Evolutionary conservation across 2,329 filamentous ascomycete species (phyloP), one percentile per base, ranked within the genome.

Genomic region (Amylocarpus encephaloides): DNA sequence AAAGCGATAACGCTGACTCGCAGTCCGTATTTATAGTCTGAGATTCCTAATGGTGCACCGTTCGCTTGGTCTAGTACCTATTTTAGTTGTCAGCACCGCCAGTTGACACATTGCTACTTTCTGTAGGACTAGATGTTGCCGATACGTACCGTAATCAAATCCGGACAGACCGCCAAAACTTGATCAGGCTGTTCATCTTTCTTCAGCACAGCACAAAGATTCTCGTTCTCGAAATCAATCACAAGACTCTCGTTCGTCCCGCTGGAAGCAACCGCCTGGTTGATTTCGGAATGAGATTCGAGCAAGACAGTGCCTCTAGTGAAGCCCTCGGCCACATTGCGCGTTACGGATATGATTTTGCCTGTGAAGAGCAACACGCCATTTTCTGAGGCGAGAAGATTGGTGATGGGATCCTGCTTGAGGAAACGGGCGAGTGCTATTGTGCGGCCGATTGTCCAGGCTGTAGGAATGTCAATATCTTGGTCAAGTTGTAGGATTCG

Each of bases 391-490:
- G 43, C 26, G n/a, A 65, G 57, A 11, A 65, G 58, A 9, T 53
- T 46, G 29, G 53, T 46, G 18, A 65, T 52, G 16, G 60, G 58
- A 33, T 64, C 59, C 26, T 50, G 43, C 48, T 64, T 64, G 7
- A 57, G 47, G 22, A 55, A 59, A 30, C 62, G 59, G 13, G 61
- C 57, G 34, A 69, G 67, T 11, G 73, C 76, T 22, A 84, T 79
- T 6, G 77, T 78, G 3, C 81, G 71, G 0, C 82, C 81, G 29
- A 85, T 83, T 33, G 67, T 62, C 72, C 72, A 75, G 32, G 62
- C 62, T 62, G n/a, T 26, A 13, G 13, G 18, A n/a, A 40, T 36
- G 16, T 53, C 15, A 18, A 7, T 46, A 50, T 40, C 15, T 46
- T 18, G 5, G 18, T 11, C 19, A 16, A 15, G 44, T 13, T 13